Conservation (phyloP, 176 grass and related monocot species). For the Musa itinerans region DNA sequence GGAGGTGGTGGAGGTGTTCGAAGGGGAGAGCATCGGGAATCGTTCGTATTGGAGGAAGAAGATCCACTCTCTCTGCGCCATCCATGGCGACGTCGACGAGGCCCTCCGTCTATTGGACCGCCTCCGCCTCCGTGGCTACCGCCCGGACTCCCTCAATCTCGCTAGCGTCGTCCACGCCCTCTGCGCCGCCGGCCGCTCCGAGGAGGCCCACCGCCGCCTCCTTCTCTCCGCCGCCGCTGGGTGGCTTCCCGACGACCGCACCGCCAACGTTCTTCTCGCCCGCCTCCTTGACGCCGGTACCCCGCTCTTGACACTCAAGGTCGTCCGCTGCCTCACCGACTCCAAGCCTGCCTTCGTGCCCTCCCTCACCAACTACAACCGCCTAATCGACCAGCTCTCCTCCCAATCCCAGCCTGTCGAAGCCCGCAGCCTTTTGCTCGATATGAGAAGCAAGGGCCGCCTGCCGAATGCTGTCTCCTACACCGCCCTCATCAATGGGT, state of each 20-base stretch:
- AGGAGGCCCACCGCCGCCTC: constrained; percentile 69
- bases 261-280: constrained; percentile 30
- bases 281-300: constrained; percentile 40
- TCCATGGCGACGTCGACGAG: constrained; percentile 13
- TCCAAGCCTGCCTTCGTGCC: constrained; percentile 21
- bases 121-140: constrained; percentile 20
- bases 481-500: constrained; percentile 56
- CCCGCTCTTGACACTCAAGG: constrained; percentile 51
- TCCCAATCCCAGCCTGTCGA: constrained; percentile 22
- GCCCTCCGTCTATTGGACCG: constrained; percentile 24
- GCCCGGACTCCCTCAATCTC: constrained; percentile 14
- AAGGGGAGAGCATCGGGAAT: constrained; percentile 6
- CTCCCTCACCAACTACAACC: constrained; percentile 54
- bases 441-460: constrained; percentile 33
- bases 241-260: constrained; percentile 20
- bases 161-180: constrained; percentile 29
- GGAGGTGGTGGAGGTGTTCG: not conserved
- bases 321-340: constrained; percentile 29
- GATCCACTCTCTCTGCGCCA: constrained; percentile 19
- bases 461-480: constrained; percentile 39
- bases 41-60: constrained; percentile 21
- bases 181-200: constrained; percentile 45
- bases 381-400: constrained; percentile 49
- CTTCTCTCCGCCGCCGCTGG: constrained; percentile 31
- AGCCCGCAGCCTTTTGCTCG: constrained; percentile 44